A percentile compares a stretch with the other conserved stretches of the same genome.
These are phyloP conservation scores for Dictyostelium purpureum DNA, from an alignment of 78 protist genomes.

Conservation along the genomic window DNA sequence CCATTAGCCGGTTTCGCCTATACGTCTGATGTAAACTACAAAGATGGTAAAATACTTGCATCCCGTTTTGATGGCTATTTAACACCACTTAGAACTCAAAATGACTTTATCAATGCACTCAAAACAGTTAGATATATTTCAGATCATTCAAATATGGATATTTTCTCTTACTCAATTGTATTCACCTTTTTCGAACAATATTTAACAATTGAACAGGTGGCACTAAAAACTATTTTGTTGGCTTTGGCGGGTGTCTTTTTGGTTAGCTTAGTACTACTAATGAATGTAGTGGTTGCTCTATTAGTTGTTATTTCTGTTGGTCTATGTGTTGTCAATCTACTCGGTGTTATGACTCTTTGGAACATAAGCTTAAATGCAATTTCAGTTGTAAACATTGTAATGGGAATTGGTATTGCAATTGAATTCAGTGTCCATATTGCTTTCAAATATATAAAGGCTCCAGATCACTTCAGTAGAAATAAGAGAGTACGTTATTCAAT, in stretches of 20 bases:
- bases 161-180: constrained; percentile 72
- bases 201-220: constrained; percentile 49
- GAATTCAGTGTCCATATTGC: constrained; percentile 88
- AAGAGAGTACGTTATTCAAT: constrained; percentile 61
- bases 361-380: constrained; percentile 79
- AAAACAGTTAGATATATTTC: not conserved
- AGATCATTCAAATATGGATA: constrained; percentile 4
- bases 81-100: constrained; percentile 44
- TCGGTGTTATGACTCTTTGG: constrained; percentile 80
- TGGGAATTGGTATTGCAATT: constrained; percentile 83
- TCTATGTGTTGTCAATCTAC: constrained; percentile 54
- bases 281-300: constrained; percentile 27
- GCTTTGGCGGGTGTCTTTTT: constrained; percentile 78
- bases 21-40: not conserved
- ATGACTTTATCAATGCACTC: constrained; percentile 74
- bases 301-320: constrained; percentile 41
- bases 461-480: constrained; percentile 19
- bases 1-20: constrained; percentile 8
- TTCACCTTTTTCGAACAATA: constrained; percentile 82
- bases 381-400: constrained; percentile 82
- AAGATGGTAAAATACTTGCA: constrained; percentile 13
- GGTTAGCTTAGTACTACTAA: constrained; percentile 23
- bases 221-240: not conserved
- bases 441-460: constrained; percentile 1
- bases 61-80: constrained; percentile 39